Conservation (phyloP, 768 basidiomycete species). For the Hydnomerulius pinastri region DNA sequence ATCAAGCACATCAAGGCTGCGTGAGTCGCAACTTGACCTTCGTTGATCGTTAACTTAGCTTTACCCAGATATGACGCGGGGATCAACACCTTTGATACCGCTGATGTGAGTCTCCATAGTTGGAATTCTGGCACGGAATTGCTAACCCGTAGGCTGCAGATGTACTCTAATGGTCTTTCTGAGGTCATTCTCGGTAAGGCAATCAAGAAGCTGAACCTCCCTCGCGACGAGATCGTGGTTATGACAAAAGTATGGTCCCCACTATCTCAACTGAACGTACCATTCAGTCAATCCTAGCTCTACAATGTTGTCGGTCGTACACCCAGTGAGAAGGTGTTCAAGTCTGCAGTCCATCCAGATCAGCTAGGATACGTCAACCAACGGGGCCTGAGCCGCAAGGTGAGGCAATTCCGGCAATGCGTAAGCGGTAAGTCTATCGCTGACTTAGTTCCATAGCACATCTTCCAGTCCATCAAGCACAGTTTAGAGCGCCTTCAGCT, state of each 20-base stretch:
- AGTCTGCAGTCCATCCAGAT: constrained; percentile 21
- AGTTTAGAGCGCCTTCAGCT: constrained; percentile 36
- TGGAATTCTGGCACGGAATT: neutral
- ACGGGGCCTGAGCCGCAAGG: constrained; percentile 41
- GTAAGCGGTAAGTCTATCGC: neutral
- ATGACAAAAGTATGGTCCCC: constrained; percentile 58
- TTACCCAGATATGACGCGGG: constrained; percentile 21
- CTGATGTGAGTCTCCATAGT: constrained; percentile 12
- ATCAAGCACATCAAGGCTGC: constrained; percentile 45
- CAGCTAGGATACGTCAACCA: constrained; percentile 43
- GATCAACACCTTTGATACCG: constrained; percentile 22
- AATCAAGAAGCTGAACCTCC: constrained; percentile 59
- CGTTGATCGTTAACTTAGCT: neutral
- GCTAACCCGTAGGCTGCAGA: constrained; percentile 28
- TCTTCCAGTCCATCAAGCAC: constrained; percentile 49
- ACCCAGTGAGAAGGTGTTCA: neutral
- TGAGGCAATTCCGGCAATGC: constrained; percentile 7
- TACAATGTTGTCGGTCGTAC: constrained; percentile 37
- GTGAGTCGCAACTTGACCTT: constrained; percentile 21
- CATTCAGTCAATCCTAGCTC: constrained; percentile 15
- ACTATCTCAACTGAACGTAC: neutral
- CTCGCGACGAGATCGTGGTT: constrained; percentile 68
- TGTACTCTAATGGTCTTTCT: constrained; percentile 60
- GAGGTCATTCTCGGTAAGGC: constrained; percentile 68
- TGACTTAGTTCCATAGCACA: constrained; percentile 36